These are phyloP conservation scores for Trichoderma asperelloides DNA, from an alignment of 495 filamentous ascomycete species.

Conservation along the genomic window DNA sequence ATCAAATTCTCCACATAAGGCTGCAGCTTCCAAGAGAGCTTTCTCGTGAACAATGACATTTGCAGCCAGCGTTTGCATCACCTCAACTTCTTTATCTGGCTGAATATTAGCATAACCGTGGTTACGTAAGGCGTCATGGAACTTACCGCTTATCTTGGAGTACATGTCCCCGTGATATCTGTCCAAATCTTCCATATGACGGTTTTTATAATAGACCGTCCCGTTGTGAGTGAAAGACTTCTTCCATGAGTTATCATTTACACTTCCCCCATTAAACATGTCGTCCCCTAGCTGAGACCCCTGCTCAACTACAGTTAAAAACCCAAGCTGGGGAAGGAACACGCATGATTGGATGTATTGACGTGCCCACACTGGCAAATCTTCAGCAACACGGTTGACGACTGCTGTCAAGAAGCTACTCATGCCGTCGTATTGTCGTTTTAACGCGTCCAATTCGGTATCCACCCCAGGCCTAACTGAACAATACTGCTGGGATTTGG, in stretches of 20 bases:
- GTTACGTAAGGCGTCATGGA: background rate
- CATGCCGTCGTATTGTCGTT: conserved; percentile 67
- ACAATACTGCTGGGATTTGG: conserved; percentile 62
- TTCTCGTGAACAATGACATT: conserved; percentile 62
- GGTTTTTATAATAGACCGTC: conserved; percentile 79
- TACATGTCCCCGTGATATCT: conserved; percentile 77
- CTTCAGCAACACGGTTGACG: conserved; percentile 49
- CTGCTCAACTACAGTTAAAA: conserved; percentile 67
- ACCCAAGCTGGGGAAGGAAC: conserved; percentile 87
- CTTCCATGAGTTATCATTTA: conserved; percentile 57
- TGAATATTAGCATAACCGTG: conserved; percentile 17
- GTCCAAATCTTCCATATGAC: conserved; percentile 76
- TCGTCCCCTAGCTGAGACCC: conserved; percentile 52
- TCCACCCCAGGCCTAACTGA: conserved; percentile 68
- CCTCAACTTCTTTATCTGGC: conserved; percentile 82
- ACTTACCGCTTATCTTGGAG: conserved; percentile 67
- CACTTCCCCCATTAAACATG: conserved; percentile 54
- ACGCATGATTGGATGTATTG: conserved; percentile 56
- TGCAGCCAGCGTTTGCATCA: conserved; percentile 70
- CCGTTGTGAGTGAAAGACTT: conserved; percentile 66
- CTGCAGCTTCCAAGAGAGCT: conserved; percentile 56
- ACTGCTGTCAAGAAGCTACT: conserved; percentile 60
- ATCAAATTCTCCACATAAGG: conserved; percentile 80
- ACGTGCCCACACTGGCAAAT: conserved; percentile 49
- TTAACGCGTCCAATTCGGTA: conserved; percentile 66